A percentile compares a stretch with the other conserved stretches of the same genome.
Conservation (phyloP, 2,329 filamentous ascomycete species). For the Conoideocrella luteorostrata region DNA sequence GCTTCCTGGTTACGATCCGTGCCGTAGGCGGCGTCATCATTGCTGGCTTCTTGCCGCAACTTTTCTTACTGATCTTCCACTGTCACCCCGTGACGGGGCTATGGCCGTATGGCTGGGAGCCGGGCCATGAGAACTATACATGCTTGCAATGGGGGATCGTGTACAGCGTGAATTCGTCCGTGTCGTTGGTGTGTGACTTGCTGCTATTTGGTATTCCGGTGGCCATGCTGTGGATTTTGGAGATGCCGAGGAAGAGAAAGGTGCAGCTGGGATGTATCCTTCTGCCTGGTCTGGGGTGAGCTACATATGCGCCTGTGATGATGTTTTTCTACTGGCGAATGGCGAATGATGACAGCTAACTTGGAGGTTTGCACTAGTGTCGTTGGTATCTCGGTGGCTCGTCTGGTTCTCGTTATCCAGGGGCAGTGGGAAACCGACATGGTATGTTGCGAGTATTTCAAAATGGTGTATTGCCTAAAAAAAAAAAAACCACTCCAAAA, state of each 20-base stretch:
- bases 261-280: slow-evolving; percentile 41
- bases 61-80: slow-evolving; percentile 45
- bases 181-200: slow-evolving; percentile 44
- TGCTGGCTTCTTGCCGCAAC: slow-evolving; percentile 38
- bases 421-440: slow-evolving; percentile 41
- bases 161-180: slow-evolving; percentile 42
- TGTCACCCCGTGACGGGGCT: slow-evolving; percentile 42
- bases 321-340: not conserved
- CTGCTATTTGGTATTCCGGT: slow-evolving; percentile 44
- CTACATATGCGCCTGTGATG: not conserved
- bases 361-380: slow-evolving; percentile 28
- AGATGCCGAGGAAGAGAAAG: slow-evolving; percentile 37
- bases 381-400: slow-evolving; percentile 40
- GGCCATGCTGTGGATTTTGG: slow-evolving; percentile 38
- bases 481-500: no score
- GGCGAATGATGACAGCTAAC: not conserved
- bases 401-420: slow-evolving; percentile 39
- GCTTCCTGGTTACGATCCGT: slow-evolving; percentile 29
- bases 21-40: slow-evolving; percentile 30
- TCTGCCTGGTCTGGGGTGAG: slow-evolving; percentile 42
- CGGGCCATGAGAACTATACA: slow-evolving; percentile 29
- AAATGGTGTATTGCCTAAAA: no score
- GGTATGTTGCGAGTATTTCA: not conserved
- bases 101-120: slow-evolving; percentile 46
- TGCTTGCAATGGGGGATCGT: slow-evolving; percentile 46